Base-by-base conservation (phyloP, 2,329 filamentous ascomycete genomes). In the Plenodomus tracheiphilus region DNA sequence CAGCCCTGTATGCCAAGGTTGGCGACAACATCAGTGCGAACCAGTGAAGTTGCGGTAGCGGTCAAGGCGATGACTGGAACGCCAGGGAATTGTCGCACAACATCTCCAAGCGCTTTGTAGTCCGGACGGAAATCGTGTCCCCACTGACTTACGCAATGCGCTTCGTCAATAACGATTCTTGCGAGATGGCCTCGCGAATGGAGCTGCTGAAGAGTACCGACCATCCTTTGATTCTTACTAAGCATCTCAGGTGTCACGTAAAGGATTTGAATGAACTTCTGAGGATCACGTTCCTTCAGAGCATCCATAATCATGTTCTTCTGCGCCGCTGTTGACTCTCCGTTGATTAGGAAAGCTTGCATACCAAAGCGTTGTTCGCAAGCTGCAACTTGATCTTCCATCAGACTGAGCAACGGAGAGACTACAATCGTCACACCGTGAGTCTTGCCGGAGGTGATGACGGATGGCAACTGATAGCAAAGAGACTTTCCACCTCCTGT, bases 111-210 rank as follows among this genome's bases (percentile, higher is more conserved):
- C 22, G 83, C 82, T 72, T 96, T 96, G 77, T 99, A 99, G 69
- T 97, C 93, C 0, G 92, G 93, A 39, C 95, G 85, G 69, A 99
- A 99, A 71, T 99, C 94, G 62, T 99, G 94, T 1, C 94, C 94
- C 94, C 94, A 99, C 77, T 99, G 92, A 71, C 94, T 97, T 20
- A 99, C 93, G 71, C 94, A 99, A 71, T 99, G 94, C n/a, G 94
- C 94, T 75, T 99, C 95, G 61, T 99, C 94, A 54, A 99, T 96
- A 44, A 99, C 94, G 41, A 99, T 84, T 20, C 94, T 85, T 15
- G 95, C 93, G 43, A 99, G 83, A 61, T 87, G 89, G 3, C 81
- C 77, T 42, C 84, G 84, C 13, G 74, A 72, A 69, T 96, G 82
- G n/a, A 99, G 78, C 2, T 77, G 78, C 43, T 83, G 75, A 54